Base-by-base conservation (phyloP, 2,329 filamentous ascomycete genomes). In the Aspergillus sp. region DNA sequence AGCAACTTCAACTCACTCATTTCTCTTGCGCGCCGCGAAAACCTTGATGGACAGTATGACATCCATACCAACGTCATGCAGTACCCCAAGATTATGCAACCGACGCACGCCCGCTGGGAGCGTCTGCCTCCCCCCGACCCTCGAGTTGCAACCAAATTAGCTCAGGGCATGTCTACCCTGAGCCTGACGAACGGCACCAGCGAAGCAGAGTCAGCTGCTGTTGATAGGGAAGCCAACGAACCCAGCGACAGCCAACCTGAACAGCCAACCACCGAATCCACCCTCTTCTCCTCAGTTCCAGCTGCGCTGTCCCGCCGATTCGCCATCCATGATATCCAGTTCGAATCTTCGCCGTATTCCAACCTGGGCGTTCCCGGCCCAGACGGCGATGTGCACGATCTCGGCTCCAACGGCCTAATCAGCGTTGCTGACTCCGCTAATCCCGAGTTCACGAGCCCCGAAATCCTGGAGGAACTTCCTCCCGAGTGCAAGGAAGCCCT, bases 41-140 rank as follows among this genome's bases (percentile, higher is more conserved):
- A 90, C 66, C 81, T 89, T 8, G 78, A 85, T 23, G 95, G 95
- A 52, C 85, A 94, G 57, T 98, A 98, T 77, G 93, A 99, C 70
- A 88, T 94, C 25, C 93, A 98, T 78, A 98, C 95, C 57, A 99
- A 99, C 75, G 78, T 85, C 61, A 90, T 97, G 84, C 91, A 95
- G 72, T 96, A 90, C 72, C 94, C 95, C 0, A 86, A 86, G 63
- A 90, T 84, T 70, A 96, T 92, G 85, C 95, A 99, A 75, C 92
- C 95, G 2, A 95, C 92, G 2, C 90, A 92, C 68, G 92, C 88
- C 8, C 88, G 89, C 61, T 92, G 93, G 81, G 91, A 95, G 77
- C 86, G 89, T 62, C 81, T 96, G 2, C 75, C 83, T 2, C 78
- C 82, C 1, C 71, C 78, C 11, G 75, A 80, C 41, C 54, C 70